A percentile compares a stretch with the other conserved stretches of the same genome.
These are phyloP conservation scores for Diaporthe aspalathi DNA, from an alignment of 2,329 filamentous ascomycete species.

Conservation along the genomic window DNA sequence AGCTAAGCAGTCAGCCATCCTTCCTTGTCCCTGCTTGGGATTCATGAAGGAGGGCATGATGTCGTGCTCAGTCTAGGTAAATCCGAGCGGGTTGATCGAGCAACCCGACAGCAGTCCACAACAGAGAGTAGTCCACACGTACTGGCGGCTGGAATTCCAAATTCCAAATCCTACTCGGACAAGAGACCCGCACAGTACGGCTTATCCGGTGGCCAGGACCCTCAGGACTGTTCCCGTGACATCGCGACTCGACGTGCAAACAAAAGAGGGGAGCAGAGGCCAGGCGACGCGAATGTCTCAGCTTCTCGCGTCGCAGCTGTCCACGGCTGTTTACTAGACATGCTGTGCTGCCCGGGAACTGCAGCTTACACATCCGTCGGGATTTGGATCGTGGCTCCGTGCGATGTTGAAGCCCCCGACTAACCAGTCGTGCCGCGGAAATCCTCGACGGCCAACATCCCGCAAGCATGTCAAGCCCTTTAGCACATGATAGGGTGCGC, in stretches of 20 bases:
- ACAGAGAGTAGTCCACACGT: background rate
- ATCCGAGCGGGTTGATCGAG: conserved; percentile 9
- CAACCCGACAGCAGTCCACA: background rate
- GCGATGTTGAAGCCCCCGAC: no score
- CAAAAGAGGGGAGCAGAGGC: no score
- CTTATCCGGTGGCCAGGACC: no score
- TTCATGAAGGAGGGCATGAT: background rate
- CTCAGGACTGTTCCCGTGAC: background rate
- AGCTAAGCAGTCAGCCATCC: background rate
- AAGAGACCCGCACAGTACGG: background rate
- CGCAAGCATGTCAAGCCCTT: background rate
- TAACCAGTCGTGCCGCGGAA: conserved; percentile 7
- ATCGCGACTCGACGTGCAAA: conserved; percentile 8
- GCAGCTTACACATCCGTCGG: background rate
- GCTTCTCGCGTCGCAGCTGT: background rate
- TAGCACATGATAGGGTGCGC: background rate
- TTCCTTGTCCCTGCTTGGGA: background rate
- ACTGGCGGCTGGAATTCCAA: background rate
- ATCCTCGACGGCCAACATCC: background rate
- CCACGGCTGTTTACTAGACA: background rate
- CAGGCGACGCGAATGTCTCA: background rate
- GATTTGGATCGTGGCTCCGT: background rate
- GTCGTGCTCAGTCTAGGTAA: conserved; percentile 2
- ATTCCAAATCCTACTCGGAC: background rate
- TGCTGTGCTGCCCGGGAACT: background rate